These are phyloP conservation scores for Wickerhamiella pararugosa DNA, from an alignment of 1,139 yeast genomes.

Conservation along the genomic window DNA sequence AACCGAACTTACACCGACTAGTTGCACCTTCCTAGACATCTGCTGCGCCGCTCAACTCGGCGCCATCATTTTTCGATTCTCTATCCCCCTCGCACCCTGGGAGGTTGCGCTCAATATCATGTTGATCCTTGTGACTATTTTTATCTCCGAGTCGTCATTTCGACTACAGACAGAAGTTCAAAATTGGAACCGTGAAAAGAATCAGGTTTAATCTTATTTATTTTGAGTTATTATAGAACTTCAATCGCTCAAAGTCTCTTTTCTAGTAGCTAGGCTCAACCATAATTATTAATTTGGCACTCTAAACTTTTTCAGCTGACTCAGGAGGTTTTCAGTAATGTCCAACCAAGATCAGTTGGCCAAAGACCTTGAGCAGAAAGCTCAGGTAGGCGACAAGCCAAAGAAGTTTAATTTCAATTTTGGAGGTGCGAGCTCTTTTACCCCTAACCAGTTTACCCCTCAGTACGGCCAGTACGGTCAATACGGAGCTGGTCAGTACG, in stretches of 20 bases:
- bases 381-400: constrained; percentile 20
- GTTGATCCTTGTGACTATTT: too few species aligned
- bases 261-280: too few species aligned
- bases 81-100: background rate
- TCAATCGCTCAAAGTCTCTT: too few species aligned
- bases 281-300: background rate
- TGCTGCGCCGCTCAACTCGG: constrained; percentile 2
- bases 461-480: constrained; percentile 24
- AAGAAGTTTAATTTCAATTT: constrained; percentile 18
- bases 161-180: too few species aligned
- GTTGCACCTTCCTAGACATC: background rate
- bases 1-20: background rate
- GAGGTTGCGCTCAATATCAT: too few species aligned
- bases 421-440: constrained; percentile 18
- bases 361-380: constrained; percentile 39
- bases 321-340: constrained; percentile 6
- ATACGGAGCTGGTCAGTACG: constrained; percentile 23
- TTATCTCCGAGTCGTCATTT: too few species aligned
- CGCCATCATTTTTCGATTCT: constrained; percentile 2
- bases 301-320: background rate
- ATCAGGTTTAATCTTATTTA: too few species aligned
- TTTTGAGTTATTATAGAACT: too few species aligned
- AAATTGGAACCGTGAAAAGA: too few species aligned
- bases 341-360: constrained; percentile 33
- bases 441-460: constrained; percentile 32